These are phyloP conservation scores for Fragaria ananassa DNA, from an alignment of 306 rosid species.

Conservation along the genomic window DNA sequence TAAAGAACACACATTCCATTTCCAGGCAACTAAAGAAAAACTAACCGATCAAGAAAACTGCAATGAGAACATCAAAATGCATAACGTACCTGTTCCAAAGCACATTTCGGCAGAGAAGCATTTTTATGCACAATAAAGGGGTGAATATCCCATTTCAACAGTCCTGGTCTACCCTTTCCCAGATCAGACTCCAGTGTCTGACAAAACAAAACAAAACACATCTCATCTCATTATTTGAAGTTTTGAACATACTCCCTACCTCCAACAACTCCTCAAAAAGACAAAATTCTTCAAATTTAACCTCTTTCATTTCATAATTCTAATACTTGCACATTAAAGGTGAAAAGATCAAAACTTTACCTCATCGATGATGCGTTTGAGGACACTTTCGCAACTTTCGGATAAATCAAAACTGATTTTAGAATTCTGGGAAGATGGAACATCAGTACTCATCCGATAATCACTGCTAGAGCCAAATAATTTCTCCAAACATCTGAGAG, in stretches of 20 bases:
- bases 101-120: conserved; percentile 42
- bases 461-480: conserved; percentile 22
- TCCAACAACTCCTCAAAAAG: neutral
- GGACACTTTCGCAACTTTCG: conserved; percentile 44
- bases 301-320: neutral
- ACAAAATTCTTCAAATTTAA: conserved; percentile 1
- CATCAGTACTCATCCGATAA: conserved; percentile 12
- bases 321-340: conserved; percentile 11
- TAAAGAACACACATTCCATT: conserved; percentile 16
- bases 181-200: conserved; percentile 48
- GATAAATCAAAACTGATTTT: conserved; percentile 46
- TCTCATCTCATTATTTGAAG: conserved; percentile 2
- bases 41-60: neutral
- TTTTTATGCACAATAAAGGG: conserved; percentile 50
- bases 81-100: conserved; percentile 53
- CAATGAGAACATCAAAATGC: conserved; percentile 14
- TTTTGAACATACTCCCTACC: conserved; percentile 4
- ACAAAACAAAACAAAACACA: conserved; percentile 4
- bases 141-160: conserved; percentile 44
- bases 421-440: conserved; percentile 33
- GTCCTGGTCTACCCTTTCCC: conserved; percentile 30
- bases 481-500: conserved; percentile 69
- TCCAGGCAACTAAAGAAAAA: conserved; percentile 16
- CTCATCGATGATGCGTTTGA: conserved; percentile 42
- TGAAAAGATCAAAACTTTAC: conserved; percentile 31